Base-by-base conservation (phyloP, 805 yeast genomes). In the Candida corydali region DNA sequence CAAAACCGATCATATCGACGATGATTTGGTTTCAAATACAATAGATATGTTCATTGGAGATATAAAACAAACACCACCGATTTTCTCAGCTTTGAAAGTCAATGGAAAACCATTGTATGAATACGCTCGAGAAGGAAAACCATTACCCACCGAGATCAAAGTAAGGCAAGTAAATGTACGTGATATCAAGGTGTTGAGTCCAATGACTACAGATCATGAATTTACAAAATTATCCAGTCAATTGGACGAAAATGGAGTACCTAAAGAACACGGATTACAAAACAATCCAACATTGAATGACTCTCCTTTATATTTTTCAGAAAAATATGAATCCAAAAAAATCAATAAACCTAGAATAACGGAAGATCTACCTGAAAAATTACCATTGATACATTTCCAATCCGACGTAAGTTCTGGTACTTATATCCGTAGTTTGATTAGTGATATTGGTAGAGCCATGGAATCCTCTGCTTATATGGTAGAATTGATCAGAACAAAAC, bases 331-430 rank as follows among this genome's bases (percentile, higher is more conserved):
- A 26, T 65, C 72, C 8, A 67, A 65, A 25, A 55, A 54, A 19
- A 56, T 64, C 1, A 73, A 59, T 3, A 58, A 64, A 12, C 67
- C 76, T 4, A 55, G 54, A 16, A 56, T 60, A 1, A 45, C 73
- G n/a, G 66, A 67, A 15, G 40, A 47, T 2, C 65, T 64, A 5
- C 69, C 69, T 3, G 72, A 65, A 2, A 68, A 73, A 43, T 79
- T 86, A 2, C 93, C 94, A 2, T 49, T 82, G 33, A 50, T 91
- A 17, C 89, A 83, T 49, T 76, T 93, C 46, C 74, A 72, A 11
- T 76, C 94, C 3, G 73, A 76, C 24, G 98, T 91, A 1, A 83
- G 96, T 1, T 87, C 97, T 0, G 99, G 99, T 1, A 93, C 98
- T 0, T 93, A 93, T 51, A 88, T 93, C 33, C 73, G 99, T 46